phyloP scores from a whole-genome alignment of 257 asterid species.

The Scutellaria galericulata region DNA sequence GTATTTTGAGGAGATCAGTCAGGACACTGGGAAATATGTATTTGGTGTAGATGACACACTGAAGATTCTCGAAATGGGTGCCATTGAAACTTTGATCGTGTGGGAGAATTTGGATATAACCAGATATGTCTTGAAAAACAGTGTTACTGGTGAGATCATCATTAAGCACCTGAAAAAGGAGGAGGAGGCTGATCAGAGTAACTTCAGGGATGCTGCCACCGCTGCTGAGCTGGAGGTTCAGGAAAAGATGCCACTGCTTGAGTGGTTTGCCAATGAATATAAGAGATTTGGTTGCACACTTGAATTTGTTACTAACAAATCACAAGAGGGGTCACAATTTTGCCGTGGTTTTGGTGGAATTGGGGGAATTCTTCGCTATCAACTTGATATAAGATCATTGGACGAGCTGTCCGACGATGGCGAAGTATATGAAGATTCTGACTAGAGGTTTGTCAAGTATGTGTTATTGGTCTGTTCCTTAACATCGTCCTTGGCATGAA shows the following conservation, averaged over 20 bases:
- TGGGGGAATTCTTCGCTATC: slow-evolving; percentile 49
- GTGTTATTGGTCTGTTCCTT: neutral
- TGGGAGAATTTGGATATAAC: slow-evolving; percentile 47
- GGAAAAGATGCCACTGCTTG: slow-evolving; percentile 45
- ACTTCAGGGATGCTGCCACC: slow-evolving; percentile 39
- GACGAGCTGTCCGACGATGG: slow-evolving; percentile 44
- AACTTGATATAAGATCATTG: slow-evolving; percentile 45
- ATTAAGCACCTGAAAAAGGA: slow-evolving; percentile 44
- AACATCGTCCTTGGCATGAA: neutral
- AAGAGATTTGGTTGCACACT: slow-evolving; percentile 46
- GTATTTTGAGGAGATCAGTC: slow-evolving; percentile 49
- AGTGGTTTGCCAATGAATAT: slow-evolving; percentile 51
- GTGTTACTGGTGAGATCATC: slow-evolving; percentile 37
- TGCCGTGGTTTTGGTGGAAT: slow-evolving; percentile 51
- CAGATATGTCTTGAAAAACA: slow-evolving; percentile 39
- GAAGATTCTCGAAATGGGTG: slow-evolving; percentile 48
- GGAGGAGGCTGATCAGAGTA: slow-evolving; percentile 41
- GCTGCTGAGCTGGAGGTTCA: slow-evolving; percentile 45
- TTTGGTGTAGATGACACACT: slow-evolving; percentile 44
- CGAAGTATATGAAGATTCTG: slow-evolving; percentile 42
- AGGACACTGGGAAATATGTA: slow-evolving; percentile 44
- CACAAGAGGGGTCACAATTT: slow-evolving; percentile 49
- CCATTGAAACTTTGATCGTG: slow-evolving; percentile 43
- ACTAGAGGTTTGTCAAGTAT: slow-evolving; percentile 30
- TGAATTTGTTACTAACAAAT: slow-evolving; percentile 47